Percentiles rank a stretch among this genome's conserved stretches.
Conservation (phyloP, 495 filamentous ascomycete species). For the Penicillium cinerascens region DNA sequence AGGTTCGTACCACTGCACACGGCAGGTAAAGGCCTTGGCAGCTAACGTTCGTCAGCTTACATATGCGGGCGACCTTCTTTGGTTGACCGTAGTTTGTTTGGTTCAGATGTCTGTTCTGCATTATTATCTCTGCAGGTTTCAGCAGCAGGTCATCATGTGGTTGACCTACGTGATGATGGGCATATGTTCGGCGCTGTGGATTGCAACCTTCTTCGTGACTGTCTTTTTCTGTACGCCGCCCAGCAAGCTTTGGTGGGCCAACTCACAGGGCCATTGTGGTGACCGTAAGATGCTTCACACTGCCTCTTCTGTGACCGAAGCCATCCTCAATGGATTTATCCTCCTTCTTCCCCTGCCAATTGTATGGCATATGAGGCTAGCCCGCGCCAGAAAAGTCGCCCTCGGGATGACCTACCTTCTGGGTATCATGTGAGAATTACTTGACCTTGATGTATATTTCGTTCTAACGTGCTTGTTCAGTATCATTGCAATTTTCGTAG, state of each 20-base stretch:
- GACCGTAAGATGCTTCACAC: constrained; percentile 13
- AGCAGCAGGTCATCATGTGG: constrained; percentile 6
- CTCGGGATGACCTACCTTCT: constrained; percentile 8
- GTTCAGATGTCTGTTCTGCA: constrained; percentile 20
- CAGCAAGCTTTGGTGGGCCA: constrained; percentile 12
- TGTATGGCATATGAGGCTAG: constrained; percentile 6
- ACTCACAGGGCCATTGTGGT: constrained; percentile 11
- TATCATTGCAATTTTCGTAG: constrained; percentile 13
- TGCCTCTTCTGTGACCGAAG: constrained; percentile 7
- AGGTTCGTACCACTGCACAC: constrained; percentile 7
- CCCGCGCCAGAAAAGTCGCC: constrained; percentile 4
- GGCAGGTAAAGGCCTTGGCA: not conserved
- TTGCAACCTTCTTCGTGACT: constrained; percentile 15
- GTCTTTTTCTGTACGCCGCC: constrained; percentile 19
- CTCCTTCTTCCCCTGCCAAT: constrained; percentile 7
- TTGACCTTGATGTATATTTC: not conserved
- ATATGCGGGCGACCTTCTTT: constrained; percentile 20
- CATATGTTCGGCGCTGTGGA: constrained; percentile 14
- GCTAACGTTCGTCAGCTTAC: constrained; percentile 17
- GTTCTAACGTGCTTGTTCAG: not conserved
- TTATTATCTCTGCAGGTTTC: constrained; percentile 17
- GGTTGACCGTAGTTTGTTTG: constrained; percentile 13
- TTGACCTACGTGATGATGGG: constrained; percentile 9
- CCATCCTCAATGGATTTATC: constrained; percentile 15
- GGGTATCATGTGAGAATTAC: constrained; percentile 11